Conservation (phyloP, 345 rosid species). For the Hevea brasiliensis region DNA sequence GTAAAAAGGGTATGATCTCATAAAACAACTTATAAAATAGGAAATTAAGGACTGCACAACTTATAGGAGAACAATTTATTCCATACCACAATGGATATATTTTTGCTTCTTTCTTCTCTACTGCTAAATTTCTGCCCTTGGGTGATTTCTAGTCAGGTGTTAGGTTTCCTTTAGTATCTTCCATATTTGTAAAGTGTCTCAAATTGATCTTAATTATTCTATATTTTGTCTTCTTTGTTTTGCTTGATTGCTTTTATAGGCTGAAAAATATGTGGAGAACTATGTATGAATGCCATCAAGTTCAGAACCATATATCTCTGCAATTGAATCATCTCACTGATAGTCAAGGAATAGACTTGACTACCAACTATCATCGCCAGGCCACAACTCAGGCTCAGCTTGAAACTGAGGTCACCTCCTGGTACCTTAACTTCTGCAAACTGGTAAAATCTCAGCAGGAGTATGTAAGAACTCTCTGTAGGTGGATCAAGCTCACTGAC, state of each 20-base stretch:
- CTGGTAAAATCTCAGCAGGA: conserved; percentile 62
- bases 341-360: conserved; percentile 43
- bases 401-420: conserved; percentile 64
- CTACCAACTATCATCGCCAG: conserved; percentile 65
- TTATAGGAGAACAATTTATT: background rate
- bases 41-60: background rate
- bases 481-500: conserved; percentile 66
- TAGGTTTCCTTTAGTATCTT: background rate
- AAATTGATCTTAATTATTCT: background rate
- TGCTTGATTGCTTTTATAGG: conserved; percentile 36
- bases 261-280: conserved; percentile 69
- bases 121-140: background rate
- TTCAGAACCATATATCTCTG: conserved; percentile 69
- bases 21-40: too few species aligned
- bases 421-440: conserved; percentile 76
- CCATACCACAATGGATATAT: too few species aligned
- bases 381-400: conserved; percentile 83
- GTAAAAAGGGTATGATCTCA: too few species aligned
- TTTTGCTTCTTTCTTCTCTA: background rate
- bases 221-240: background rate
- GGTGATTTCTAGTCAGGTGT: background rate
- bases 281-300: conserved; percentile 77
- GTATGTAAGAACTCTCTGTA: conserved; percentile 59
- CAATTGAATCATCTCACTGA: conserved; percentile 60
- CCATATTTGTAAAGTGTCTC: background rate